Conservation (phyloP, 352 stramenopile species). For the Phytophthora litchii region DNA sequence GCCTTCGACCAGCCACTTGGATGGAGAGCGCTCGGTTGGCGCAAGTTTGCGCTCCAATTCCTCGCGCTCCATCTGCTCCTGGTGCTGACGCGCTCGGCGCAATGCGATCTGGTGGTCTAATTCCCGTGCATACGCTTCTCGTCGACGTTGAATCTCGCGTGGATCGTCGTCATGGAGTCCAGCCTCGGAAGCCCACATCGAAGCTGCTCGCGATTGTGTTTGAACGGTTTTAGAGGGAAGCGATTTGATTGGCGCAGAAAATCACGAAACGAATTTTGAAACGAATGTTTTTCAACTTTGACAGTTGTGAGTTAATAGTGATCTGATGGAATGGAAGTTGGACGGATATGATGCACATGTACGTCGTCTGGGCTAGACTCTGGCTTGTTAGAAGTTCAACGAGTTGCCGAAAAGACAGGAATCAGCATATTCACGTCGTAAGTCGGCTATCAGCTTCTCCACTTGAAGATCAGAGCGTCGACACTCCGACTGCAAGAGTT, state of each 20-base stretch:
- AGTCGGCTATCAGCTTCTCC: constrained; percentile 52
- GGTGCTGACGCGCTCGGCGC: constrained; percentile 48
- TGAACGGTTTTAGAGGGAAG: constrained; percentile 44
- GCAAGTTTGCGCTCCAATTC: constrained; percentile 63
- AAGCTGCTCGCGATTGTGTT: constrained; percentile 14
- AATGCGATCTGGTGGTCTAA: constrained; percentile 76
- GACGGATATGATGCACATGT: no score
- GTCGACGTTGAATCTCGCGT: constrained; percentile 52
- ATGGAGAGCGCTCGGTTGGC: constrained; percentile 56
- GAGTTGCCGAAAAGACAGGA: constrained; percentile 65
- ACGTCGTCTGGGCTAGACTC: no score
- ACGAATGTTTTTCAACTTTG: neutral
- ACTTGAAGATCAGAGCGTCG: constrained; percentile 56
- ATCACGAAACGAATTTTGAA: constrained; percentile 14
- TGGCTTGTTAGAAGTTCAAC: constrained; percentile 26
- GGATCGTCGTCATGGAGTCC: constrained; percentile 34
- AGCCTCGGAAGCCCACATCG: constrained; percentile 65
- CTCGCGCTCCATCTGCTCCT: constrained; percentile 60
- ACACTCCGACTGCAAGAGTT: constrained; percentile 70
- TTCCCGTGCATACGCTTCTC: constrained; percentile 69
- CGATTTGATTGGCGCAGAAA: constrained; percentile 37
- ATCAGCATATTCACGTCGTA: constrained; percentile 70
- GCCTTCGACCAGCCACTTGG: constrained; percentile 77
- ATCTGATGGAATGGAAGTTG: no score
- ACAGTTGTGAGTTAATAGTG: neutral